A percentile compares a stretch with the other conserved stretches of the same genome.
phyloP scores from a whole-genome alignment of 495 filamentous ascomycete species.

The Aspergillus homomorphus region DNA sequence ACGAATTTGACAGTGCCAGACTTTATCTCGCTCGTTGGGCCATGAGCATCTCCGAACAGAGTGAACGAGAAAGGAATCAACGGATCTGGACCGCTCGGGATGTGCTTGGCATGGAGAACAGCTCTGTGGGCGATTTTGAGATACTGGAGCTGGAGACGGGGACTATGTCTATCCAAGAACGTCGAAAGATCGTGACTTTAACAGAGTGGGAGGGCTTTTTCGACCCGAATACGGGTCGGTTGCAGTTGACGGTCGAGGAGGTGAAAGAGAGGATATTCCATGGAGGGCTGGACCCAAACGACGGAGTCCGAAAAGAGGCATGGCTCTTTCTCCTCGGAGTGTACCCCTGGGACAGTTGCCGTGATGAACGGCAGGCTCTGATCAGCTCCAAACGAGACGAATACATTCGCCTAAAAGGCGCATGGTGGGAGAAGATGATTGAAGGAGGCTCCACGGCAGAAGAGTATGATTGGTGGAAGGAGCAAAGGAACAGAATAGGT shows the following conservation, averaged over 20 bases:
- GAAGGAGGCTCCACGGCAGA: slow-evolving; percentile 72
- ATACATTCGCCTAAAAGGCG: slow-evolving; percentile 88
- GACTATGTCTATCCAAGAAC: slow-evolving; percentile 64
- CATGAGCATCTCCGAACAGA: slow-evolving; percentile 97
- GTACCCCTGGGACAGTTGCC: slow-evolving; percentile 82
- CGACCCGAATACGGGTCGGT: slow-evolving; percentile 64
- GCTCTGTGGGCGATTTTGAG: slow-evolving; percentile 92
- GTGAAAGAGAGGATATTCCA: slow-evolving; percentile 96
- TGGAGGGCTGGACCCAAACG: slow-evolving; percentile 82
- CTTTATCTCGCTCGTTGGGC: slow-evolving; percentile 95
- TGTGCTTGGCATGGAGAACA: slow-evolving; percentile 90
- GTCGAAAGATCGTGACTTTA: slow-evolving; percentile 70
- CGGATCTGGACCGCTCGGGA: slow-evolving; percentile 92
- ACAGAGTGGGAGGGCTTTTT: slow-evolving; percentile 90
- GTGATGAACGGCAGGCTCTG: slow-evolving; percentile 73
- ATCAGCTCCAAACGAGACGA: slow-evolving; percentile 86
- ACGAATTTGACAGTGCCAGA: slow-evolving; percentile 94
- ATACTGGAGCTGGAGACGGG: slow-evolving; percentile 79
- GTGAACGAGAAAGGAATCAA: slow-evolving; percentile 77
- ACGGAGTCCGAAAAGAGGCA: slow-evolving; percentile 90
- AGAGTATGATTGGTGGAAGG: slow-evolving; percentile 89
- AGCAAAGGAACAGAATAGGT: slow-evolving; percentile 93
- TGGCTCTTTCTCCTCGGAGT: slow-evolving; percentile 94
- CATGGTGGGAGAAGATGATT: slow-evolving; percentile 94
- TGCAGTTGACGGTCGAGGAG: slow-evolving; percentile 80